Evolutionary conservation across 2,329 filamentous ascomycete species (phyloP).

Genomic region (Sclerotinia subarctica): DNA sequence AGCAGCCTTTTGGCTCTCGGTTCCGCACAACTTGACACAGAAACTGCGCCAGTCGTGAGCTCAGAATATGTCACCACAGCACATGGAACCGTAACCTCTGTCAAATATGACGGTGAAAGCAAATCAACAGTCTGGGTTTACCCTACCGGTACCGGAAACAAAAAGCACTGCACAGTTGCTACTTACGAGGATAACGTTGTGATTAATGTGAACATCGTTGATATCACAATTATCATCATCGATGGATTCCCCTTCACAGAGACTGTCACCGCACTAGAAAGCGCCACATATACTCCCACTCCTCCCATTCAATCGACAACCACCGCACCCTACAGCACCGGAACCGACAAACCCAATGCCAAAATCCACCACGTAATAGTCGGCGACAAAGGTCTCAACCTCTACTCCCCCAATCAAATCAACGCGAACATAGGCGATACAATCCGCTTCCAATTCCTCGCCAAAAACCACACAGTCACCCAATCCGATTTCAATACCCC

Average conservation of each 20-base stretch:
- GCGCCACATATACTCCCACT: not conserved
- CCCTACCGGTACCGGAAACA: constrained; percentile 22
- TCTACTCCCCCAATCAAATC: constrained; percentile 58
- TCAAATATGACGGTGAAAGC: constrained; percentile 10
- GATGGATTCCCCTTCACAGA: not conserved
- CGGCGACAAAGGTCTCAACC: not conserved
- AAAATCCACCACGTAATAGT: constrained; percentile 2
- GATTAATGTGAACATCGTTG: constrained; percentile 20
- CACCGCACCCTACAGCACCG: not conserved
- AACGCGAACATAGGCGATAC: constrained; percentile 61
- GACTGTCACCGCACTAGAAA: not conserved
- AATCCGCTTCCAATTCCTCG: constrained; percentile 68
- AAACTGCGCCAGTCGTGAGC: constrained; percentile 2
- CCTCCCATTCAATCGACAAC: not conserved
- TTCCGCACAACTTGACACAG: constrained; percentile 22
- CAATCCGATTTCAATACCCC: constrained; percentile 65
- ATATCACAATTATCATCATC: not conserved
- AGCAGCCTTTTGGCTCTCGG: constrained; percentile 22
- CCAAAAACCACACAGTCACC: constrained; percentile 69
- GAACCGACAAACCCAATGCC: not conserved
- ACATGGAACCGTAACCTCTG: not conserved
- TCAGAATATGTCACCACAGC: not conserved
- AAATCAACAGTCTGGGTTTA: constrained; percentile 26
- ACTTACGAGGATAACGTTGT: constrained; percentile 24
- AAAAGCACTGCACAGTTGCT: constrained; percentile 25